These are phyloP conservation scores for Diaporthe amygdali DNA, from an alignment of 2,329 filamentous ascomycete genomes.

Conservation along the genomic window DNA sequence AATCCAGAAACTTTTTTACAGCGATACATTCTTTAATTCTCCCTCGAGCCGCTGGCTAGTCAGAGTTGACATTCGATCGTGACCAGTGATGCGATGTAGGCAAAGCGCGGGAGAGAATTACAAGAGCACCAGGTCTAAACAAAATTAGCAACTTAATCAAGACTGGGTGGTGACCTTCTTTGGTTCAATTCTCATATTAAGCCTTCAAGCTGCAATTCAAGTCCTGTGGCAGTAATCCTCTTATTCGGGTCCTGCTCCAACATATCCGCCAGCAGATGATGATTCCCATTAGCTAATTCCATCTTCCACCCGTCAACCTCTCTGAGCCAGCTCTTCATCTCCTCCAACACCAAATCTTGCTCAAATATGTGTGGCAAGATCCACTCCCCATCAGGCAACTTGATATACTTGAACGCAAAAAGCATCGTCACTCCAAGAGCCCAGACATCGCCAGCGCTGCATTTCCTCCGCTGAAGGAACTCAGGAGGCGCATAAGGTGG, in stretches of 20 bases:
- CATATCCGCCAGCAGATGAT: neutral
- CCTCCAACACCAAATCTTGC: neutral
- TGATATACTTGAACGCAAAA: conserved; percentile 18
- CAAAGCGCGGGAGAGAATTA: no score
- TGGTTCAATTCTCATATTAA: neutral
- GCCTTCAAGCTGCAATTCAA: neutral
- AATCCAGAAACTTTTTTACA: no score
- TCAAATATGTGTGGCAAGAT: conserved; percentile 21
- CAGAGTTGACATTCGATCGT: no score
- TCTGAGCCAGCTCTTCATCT: neutral
- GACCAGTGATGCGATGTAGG: no score
- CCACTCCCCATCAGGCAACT: conserved; percentile 24
- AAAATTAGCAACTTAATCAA: no score
- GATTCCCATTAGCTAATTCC: neutral
- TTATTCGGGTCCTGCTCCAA: neutral
- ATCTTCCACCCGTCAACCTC: neutral
- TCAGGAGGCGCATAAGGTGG: conserved; percentile 25
- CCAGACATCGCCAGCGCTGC: conserved; percentile 24
- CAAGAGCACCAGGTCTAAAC: no score
- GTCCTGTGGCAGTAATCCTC: neutral
- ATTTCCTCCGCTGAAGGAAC: conserved; percentile 18
- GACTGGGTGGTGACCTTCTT: no score
- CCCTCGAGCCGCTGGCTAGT: no score
- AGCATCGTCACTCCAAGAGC: conserved; percentile 26
- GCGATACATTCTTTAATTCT: no score